phyloP scores from a whole-genome alignment of 345 rosid species.

The Melaleuca alternifolia region DNA sequence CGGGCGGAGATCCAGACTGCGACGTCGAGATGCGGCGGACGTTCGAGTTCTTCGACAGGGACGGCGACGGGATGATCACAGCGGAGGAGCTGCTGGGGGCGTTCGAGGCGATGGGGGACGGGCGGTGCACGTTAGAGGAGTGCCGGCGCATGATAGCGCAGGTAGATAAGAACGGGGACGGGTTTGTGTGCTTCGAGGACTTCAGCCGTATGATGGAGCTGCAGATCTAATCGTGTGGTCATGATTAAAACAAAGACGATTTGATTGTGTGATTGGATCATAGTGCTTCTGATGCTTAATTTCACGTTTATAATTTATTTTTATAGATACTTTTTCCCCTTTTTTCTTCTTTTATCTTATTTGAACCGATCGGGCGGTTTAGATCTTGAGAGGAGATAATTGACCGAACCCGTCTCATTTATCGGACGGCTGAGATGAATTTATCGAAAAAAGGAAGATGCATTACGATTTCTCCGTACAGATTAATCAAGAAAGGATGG shows the following conservation, averaged over 20 bases:
- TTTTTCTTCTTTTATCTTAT: neutral
- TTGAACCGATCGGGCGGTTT: neutral
- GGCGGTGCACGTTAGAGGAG: conserved; percentile 68
- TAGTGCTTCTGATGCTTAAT: neutral
- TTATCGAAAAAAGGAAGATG: neutral
- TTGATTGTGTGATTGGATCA: neutral
- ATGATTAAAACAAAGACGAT: neutral
- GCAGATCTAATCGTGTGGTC: conserved; percentile 9
- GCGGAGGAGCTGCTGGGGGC: conserved; percentile 64
- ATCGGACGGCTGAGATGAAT: neutral
- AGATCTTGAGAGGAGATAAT: neutral
- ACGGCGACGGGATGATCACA: conserved; percentile 81
- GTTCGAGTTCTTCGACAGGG: conserved; percentile 68
- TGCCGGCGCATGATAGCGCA: conserved; percentile 81
- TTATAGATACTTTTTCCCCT: neutral
- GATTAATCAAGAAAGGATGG: neutral
- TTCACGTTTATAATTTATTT: neutral
- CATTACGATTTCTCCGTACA: neutral
- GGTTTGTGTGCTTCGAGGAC: conserved; percentile 88
- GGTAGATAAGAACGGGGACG: conserved; percentile 65
- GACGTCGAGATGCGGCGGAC: conserved; percentile 56
- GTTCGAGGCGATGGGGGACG: conserved; percentile 51
- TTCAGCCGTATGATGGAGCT: conserved; percentile 73
- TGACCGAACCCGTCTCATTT: neutral
- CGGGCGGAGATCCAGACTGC: conserved; percentile 26